Evolutionary conservation across 768 basidiomycete genomes (phyloP).

Genomic region (Suillus plorans): DNA sequence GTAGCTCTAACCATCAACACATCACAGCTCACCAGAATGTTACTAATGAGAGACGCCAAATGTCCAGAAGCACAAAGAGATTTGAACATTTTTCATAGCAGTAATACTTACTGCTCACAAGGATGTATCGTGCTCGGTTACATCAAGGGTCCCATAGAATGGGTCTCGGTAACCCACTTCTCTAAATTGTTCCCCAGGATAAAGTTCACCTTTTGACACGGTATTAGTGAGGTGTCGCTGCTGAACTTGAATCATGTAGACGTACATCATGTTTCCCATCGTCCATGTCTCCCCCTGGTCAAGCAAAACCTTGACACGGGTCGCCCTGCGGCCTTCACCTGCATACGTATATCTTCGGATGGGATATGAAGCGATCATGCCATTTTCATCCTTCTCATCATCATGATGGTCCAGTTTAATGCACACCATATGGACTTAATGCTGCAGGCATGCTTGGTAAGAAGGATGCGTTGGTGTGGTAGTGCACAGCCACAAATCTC

Average conservation of each 20-base stretch:
- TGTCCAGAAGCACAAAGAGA: slow-evolving; percentile 58
- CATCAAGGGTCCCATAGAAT: slow-evolving; percentile 50
- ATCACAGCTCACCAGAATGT: slow-evolving; percentile 31
- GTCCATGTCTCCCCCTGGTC: slow-evolving; percentile 55
- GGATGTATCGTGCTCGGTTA: slow-evolving; percentile 47
- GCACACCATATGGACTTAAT: no score
- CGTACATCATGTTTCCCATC: slow-evolving; percentile 41
- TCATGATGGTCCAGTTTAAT: slow-evolving; percentile 54
- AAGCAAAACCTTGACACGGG: slow-evolving; percentile 57
- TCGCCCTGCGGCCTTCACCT: slow-evolving; percentile 58
- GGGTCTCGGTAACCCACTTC: slow-evolving; percentile 33
- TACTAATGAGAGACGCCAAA: slow-evolving; percentile 33
- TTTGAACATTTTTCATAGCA: background rate
- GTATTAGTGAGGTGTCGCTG: background rate
- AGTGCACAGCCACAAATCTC: no score
- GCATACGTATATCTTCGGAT: slow-evolving; percentile 60
- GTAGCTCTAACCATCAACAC: slow-evolving; percentile 51
- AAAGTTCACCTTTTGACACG: slow-evolving; percentile 22
- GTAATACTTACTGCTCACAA: slow-evolving; percentile 31
- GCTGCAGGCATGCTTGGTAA: no score
- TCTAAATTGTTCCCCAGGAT: slow-evolving; percentile 54
- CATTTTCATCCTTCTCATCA: slow-evolving; percentile 36
- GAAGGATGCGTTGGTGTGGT: no score
- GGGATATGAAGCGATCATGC: slow-evolving; percentile 31
- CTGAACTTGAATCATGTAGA: background rate